A percentile compares a stretch with the other conserved stretches of the same genome.
Conservation (phyloP, 768 basidiomycete genomes). For the Boletus rubroflammeus region DNA sequence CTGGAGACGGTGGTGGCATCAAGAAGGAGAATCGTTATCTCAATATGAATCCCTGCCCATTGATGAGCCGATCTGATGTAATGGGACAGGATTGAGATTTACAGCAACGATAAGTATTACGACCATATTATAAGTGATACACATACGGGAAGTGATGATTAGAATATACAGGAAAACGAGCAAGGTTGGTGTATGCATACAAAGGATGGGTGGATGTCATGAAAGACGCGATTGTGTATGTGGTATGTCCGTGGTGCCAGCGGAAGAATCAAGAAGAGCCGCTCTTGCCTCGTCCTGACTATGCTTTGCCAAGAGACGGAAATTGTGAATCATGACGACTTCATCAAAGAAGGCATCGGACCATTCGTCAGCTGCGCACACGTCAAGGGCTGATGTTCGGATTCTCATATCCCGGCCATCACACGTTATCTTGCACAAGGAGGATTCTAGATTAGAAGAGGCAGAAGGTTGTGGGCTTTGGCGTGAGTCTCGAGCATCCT, state of each 20-base stretch:
- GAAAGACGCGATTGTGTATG: conserved; percentile 16
- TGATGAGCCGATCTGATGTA: conserved; percentile 20
- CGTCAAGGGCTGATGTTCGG: conserved; percentile 44
- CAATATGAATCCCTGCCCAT: conserved; percentile 15
- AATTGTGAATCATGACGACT: conserved; percentile 57
- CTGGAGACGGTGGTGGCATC: conserved; percentile 23
- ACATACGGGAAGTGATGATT: conserved; percentile 30
- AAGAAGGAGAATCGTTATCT: conserved; percentile 8
- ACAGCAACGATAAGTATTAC: conserved; percentile 30
- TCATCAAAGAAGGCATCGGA: conserved; percentile 61
- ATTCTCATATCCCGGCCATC: conserved; percentile 44
- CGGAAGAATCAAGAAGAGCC: conserved; percentile 23
- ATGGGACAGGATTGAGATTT: conserved; percentile 22
- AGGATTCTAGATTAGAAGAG: conserved; percentile 34
- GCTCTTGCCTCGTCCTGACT: conserved; percentile 36
- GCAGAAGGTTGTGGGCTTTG: conserved; percentile 34
- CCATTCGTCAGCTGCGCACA: conserved; percentile 47
- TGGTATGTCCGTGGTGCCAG: conserved; percentile 22
- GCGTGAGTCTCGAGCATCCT: conserved; percentile 37
- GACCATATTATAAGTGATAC: conserved; percentile 32
- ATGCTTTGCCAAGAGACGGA: conserved; percentile 36
- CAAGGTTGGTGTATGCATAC: conserved; percentile 30
- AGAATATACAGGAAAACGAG: conserved; percentile 35
- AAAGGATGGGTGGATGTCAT: conserved; percentile 25
- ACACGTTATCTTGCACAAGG: conserved; percentile 34